A percentile compares a stretch with the other conserved stretches of the same genome.
Conservation (phyloP, 2,329 filamentous ascomycete species). For the Capronia coronata region DNA sequence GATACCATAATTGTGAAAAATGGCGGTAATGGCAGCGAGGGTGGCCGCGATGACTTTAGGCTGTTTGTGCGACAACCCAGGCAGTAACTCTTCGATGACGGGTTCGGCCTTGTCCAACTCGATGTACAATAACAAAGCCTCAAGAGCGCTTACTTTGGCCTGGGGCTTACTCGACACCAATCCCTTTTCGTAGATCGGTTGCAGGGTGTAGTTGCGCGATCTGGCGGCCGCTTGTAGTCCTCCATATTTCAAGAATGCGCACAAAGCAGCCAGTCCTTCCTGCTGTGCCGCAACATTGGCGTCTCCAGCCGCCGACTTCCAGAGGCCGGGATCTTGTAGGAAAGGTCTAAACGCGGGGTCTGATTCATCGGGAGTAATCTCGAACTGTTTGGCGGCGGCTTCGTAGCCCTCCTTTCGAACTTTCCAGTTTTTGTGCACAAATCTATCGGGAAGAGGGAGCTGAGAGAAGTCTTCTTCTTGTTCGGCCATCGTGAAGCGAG, state of each 20-base stretch:
- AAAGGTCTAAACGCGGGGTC: slow-evolving; percentile 85
- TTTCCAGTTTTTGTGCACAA: slow-evolving; percentile 71
- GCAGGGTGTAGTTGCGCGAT: slow-evolving; percentile 68
- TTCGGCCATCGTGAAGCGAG: slow-evolving; percentile 36
- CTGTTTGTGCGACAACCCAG: slow-evolving; percentile 75
- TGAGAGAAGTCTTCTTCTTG: slow-evolving; percentile 40
- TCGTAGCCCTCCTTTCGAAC: slow-evolving; percentile 93
- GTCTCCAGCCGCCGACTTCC: slow-evolving; percentile 88
- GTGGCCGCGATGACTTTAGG: slow-evolving; percentile 79
- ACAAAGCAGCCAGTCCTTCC: slow-evolving; percentile 80
- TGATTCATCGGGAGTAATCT: slow-evolving; percentile 73
- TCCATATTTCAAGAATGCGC: slow-evolving; percentile 86
- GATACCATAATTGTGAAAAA: slow-evolving; percentile 91
- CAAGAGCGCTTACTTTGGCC: slow-evolving; percentile 78
- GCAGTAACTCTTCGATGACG: slow-evolving; percentile 83
- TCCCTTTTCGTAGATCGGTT: slow-evolving; percentile 83
- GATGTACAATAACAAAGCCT: slow-evolving; percentile 80
- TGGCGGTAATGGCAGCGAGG: slow-evolving; percentile 67
- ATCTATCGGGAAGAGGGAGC: slow-evolving; percentile 39
- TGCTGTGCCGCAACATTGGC: slow-evolving; percentile 96
- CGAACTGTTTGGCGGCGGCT: slow-evolving; percentile 81
- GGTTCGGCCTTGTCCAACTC: slow-evolving; percentile 82
- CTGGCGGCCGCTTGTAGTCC: slow-evolving; percentile 62
- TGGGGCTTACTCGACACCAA: slow-evolving; percentile 79
- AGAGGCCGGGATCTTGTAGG: slow-evolving; percentile 72